Evolutionary conservation across 495 filamentous ascomycete genomes (phyloP).

Genomic region (Aspergillus kassunensis): DNA sequence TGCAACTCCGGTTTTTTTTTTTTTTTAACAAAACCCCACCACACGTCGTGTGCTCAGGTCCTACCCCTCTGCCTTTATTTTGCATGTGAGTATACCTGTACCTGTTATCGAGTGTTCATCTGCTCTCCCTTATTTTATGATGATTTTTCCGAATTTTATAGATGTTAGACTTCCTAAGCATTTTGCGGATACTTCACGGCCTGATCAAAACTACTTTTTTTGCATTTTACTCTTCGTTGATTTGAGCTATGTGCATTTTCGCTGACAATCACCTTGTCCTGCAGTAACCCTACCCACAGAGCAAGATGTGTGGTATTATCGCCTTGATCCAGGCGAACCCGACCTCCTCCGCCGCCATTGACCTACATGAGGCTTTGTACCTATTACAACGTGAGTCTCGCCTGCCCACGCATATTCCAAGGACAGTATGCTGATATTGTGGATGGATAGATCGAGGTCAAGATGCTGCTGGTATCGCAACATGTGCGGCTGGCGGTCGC

Average conservation of each 20-base stretch:
- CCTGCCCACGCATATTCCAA: neutral
- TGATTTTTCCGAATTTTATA: slow-evolving; percentile 45
- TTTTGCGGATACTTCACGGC: slow-evolving; percentile 42
- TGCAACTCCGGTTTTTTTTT: slow-evolving; percentile 7
- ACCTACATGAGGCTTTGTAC: slow-evolving; percentile 87
- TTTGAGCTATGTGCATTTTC: neutral
- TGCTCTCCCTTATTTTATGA: slow-evolving; percentile 30
- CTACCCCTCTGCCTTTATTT: slow-evolving; percentile 1
- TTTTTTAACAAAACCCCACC: slow-evolving; percentile 15
- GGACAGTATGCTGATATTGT: neutral
- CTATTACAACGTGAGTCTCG: slow-evolving; percentile 65
- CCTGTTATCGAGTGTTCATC: slow-evolving; percentile 8
- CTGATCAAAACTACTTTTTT: slow-evolving; percentile 28
- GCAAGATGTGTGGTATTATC: slow-evolving; percentile 81
- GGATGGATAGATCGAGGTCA: slow-evolving; percentile 59
- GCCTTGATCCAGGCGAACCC: slow-evolving; percentile 73
- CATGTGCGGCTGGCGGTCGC: slow-evolving; percentile 70
- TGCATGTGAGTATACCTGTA: neutral
- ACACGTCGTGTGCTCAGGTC: slow-evolving; percentile 16
- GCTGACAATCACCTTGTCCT: slow-evolving; percentile 17
- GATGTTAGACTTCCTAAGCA: slow-evolving; percentile 50
- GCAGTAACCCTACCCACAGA: slow-evolving; percentile 15
- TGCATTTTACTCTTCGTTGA: slow-evolving; percentile 13
- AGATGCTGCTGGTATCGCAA: slow-evolving; percentile 85
- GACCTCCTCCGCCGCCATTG: slow-evolving; percentile 61